Evolutionary conservation across 495 filamentous ascomycete species (phyloP).

Genomic region (Neurospora terricola): DNA sequence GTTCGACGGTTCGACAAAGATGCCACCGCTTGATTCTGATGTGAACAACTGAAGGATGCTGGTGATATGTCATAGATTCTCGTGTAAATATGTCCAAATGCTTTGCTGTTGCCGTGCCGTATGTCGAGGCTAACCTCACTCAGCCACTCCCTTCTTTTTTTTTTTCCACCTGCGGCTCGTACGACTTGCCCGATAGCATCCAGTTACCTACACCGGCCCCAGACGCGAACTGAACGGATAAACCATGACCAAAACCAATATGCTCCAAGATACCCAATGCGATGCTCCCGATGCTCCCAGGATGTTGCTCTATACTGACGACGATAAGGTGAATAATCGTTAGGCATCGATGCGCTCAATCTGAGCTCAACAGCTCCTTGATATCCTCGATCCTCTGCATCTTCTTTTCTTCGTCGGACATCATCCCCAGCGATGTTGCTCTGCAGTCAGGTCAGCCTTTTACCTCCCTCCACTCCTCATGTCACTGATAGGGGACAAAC

Average conservation of each 20-base stretch:
- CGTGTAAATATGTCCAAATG: too few species aligned
- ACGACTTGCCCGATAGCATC: not conserved
- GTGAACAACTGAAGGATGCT: too few species aligned
- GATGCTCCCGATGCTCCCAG: not conserved
- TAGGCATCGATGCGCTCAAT: not conserved
- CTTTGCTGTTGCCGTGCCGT: too few species aligned
- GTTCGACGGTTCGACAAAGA: too few species aligned
- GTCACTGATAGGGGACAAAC: conserved; percentile 20
- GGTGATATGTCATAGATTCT: too few species aligned
- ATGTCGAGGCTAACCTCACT: too few species aligned
- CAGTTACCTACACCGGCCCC: not conserved
- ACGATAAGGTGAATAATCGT: not conserved
- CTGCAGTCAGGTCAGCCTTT: conserved; percentile 35
- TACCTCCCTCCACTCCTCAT: not conserved
- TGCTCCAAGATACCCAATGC: not conserved
- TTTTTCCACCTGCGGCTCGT: too few species aligned
- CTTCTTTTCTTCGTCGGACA: conserved; percentile 87
- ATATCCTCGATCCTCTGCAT: conserved; percentile 89
- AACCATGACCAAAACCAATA: not conserved
- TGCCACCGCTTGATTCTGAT: too few species aligned
- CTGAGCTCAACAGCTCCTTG: conserved; percentile 73
- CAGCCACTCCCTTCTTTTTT: too few species aligned
- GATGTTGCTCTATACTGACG: not conserved
- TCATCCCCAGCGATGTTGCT: conserved; percentile 85
- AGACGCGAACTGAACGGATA: not conserved